Base-by-base conservation (phyloP, 1,139 yeast species). In the Scheffersomyces quercinus region DNA sequence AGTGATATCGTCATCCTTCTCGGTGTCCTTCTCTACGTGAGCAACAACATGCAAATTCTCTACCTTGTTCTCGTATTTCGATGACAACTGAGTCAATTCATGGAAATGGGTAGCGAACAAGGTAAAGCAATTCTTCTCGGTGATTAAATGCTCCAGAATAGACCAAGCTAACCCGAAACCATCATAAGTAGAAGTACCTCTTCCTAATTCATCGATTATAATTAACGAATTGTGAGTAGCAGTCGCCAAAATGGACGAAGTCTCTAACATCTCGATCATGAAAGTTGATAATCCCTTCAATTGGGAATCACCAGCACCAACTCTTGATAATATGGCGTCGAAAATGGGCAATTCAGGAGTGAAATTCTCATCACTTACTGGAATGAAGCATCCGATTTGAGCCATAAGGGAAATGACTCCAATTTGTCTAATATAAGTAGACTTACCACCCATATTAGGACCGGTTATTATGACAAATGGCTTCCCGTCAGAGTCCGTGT, bases 81-180 rank as follows among this genome's bases (percentile, higher is more conserved):
- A 82, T 0, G 95, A 76, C 42, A 93, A 69, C 31, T 85, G 83
- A 1, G 98, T 93, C 46, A 93, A 74, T 62, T 93, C 99, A 63
- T 93, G 98, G 75, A 93, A 93, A 70, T 93, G 99, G 0, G 99
- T 93, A 0, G 99, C 99, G 74, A 93, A 93, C 47, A 93, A 62
- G 0, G 96, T 81, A 63, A 89, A 90, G 51, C 97, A 85, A 41
- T 79, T 76, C 46, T 88, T 79, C 45, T 83, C 72, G 29, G 73
- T 73, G 2, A 93, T 84, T 48, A 93, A 82, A 60, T 86, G 84
- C 58, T 90, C 96, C 54, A 95, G 87, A 46, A 93, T 93, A 0
- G 97, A 85, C 95, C 97, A 93, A 0, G 99, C 99, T 35, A 93
- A 75, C 0, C 99, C 99, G 70, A 93, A 93, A 0, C 99, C 99